Conservation (phyloP, 2,329 filamentous ascomycete genomes). For the Colletotrichum sp. region DNA sequence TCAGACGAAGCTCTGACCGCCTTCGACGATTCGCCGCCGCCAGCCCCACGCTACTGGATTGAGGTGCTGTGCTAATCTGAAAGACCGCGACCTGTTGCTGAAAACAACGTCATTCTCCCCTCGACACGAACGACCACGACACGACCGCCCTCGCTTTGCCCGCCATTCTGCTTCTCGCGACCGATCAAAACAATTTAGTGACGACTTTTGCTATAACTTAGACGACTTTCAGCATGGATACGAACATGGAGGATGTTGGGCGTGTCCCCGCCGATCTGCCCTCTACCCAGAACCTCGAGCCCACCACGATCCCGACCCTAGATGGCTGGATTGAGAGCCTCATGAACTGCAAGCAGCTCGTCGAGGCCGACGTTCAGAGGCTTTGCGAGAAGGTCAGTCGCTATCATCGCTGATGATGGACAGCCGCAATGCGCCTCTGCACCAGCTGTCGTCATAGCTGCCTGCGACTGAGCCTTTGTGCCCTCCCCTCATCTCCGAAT, state of each 20-base stretch:
- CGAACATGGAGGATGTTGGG: conserved; percentile 98
- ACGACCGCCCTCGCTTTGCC: conserved; percentile 11
- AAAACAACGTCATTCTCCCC: conserved; percentile 20
- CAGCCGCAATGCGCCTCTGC: not conserved
- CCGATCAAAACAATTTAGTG: not conserved
- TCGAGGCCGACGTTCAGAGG: conserved; percentile 92
- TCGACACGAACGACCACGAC: conserved; percentile 6
- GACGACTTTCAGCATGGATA: conserved; percentile 71
- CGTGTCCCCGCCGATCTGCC: conserved; percentile 82
- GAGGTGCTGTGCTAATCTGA: conserved; percentile 21
- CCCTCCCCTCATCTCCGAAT: conserved; percentile 17
- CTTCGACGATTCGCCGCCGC: conserved; percentile 19
- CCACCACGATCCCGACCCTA: conserved; percentile 87
- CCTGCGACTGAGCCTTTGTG: not conserved
- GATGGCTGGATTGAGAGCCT: conserved; percentile 99
- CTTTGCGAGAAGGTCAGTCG: conserved; percentile 91
- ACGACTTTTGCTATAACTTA: not conserved
- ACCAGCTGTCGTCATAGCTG: not conserved
- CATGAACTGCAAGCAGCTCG: conserved; percentile 98
- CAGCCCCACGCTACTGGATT: conserved; percentile 20
- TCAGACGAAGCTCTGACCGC: conserved; percentile 22
- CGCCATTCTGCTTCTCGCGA: conserved; percentile 20
- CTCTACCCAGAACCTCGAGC: conserved; percentile 72
- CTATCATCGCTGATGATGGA: not conserved
- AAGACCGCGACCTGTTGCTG: conserved; percentile 16